Base-by-base conservation (phyloP, 148 eudicot species). In the Fagopyrum esculentum region DNA sequence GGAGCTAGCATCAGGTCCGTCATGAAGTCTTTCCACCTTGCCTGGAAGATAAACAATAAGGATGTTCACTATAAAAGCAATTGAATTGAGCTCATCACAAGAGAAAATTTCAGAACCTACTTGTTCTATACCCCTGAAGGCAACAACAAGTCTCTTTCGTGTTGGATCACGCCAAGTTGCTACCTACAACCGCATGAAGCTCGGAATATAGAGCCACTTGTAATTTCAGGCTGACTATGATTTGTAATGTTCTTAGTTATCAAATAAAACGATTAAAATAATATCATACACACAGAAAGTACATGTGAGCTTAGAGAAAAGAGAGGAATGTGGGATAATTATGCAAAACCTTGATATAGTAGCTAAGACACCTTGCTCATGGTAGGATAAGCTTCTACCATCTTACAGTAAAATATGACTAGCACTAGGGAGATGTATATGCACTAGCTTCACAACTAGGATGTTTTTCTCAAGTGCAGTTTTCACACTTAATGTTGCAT, bases 81-180 rank as follows among this genome's bases (percentile, higher is more conserved):
- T 61, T 51, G 45, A 78, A 79, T 46, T 74, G 45, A 78, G 22
- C 35, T 46, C 15, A 78, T 30, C 43, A 49, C 45, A 74, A 74
- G 70, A 22, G 26, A 49, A 45, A 50, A 72, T 1, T 50, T 54
- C 17, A 76, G 17, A 73, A 86, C 92, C 77, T 90, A 95, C 98
- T 85, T 95, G 98, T 82, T 95, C 97, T 74, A 96, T 95, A 81
- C 97, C 98, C 82, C 98, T 87, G 81, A 95, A 95, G 80, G 98
- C 96, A 83, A 92, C 87, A 66, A 95, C 97, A 75, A 95, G 82
- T 90, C 98, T 86, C 79, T 85, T 95, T 71, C 87, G 85, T 4
- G 66, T 35, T 26, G 84, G 75, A 86, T 95, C 98, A n/a, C 97
- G 98, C 98, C 98, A 95, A 78, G 92, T 86, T 78, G 98, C 96